Percentiles rank a stretch among this genome's conserved stretches.
Evolutionary conservation across 208 protist genomes (phyloP).

Genomic region (Acanthamoeba sp.): DNA sequence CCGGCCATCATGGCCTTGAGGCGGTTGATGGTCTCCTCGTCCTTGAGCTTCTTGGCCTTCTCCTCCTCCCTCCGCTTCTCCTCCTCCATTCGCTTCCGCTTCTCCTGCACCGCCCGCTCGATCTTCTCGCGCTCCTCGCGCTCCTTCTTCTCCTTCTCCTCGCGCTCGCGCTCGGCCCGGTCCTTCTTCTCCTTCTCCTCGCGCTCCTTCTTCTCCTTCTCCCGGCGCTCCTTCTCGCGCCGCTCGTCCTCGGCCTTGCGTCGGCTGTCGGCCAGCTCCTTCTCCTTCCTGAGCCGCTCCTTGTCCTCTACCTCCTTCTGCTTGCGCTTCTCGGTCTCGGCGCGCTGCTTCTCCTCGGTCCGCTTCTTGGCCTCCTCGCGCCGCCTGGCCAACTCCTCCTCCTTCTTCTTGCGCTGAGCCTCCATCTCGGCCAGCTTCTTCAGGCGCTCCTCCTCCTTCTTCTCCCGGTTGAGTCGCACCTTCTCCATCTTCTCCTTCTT

Average conservation of each 20-base stretch:
- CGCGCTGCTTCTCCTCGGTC: not conserved
- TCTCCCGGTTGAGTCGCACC: conserved; percentile 32
- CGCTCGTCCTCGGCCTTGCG: not conserved
- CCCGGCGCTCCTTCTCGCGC: not conserved
- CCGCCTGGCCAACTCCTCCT: not conserved
- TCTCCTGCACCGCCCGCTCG: conserved; percentile 2
- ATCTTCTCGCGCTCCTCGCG: conserved; percentile 15
- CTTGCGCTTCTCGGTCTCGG: not conserved
- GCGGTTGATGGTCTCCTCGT: conserved; percentile 16
- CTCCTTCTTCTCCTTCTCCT: conserved; percentile 3
- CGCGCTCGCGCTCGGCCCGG: not conserved
- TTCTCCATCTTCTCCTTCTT: conserved; percentile 27
- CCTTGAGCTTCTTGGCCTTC: not conserved
- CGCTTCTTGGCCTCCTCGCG: conserved; percentile 8
- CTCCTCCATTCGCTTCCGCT: not conserved
- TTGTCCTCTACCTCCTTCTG: not conserved
- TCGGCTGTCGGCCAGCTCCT: not conserved
- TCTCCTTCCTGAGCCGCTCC: not conserved
- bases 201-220: conserved; percentile 18
- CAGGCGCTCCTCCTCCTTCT: conserved; percentile 29
- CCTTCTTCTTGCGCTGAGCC: conserved; percentile 41
- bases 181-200: conserved; percentile 11
- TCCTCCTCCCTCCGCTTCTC: conserved; percentile 10
- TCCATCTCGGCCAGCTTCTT: conserved; percentile 53
- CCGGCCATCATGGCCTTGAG: conserved; percentile 30